Conservation (phyloP, 768 basidiomycete genomes). For the Leucocoprinus sp. region DNA sequence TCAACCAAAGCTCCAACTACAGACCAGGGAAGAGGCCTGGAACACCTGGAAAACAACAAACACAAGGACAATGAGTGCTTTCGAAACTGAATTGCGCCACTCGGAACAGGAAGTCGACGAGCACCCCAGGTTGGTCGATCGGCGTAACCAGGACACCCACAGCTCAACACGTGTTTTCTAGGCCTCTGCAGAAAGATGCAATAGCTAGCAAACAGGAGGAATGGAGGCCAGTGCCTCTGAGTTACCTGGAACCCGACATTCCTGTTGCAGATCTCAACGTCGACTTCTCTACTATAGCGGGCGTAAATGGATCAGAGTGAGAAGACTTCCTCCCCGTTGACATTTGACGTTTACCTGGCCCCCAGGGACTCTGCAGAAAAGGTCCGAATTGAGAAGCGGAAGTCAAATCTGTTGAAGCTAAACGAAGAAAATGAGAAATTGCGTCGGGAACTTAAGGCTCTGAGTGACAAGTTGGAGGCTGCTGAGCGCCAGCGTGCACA, state of each 20-base stretch:
- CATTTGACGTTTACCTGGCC: not conserved
- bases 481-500: constrained; percentile 56
- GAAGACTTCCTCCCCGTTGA: constrained; percentile 13
- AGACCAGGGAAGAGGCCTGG: not conserved
- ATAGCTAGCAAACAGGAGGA: not conserved
- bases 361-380: constrained; percentile 34
- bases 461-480: constrained; percentile 67
- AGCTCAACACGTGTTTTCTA: not conserved
- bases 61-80: constrained; percentile 5
- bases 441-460: constrained; percentile 65
- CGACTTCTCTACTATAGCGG: constrained; percentile 38
- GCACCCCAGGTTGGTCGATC: constrained; percentile 2
- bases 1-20: constrained; percentile 6
- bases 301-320: constrained; percentile 36
- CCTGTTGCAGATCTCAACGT: constrained; percentile 37
- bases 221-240: not conserved
- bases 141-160: not conserved
- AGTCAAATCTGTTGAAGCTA: constrained; percentile 69
- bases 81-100: constrained; percentile 11
- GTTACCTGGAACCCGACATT: constrained; percentile 35
- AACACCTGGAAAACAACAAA: not conserved
- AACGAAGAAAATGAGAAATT: constrained; percentile 75
- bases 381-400: constrained; percentile 53
- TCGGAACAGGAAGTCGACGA: constrained; percentile 9
- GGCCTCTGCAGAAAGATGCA: not conserved